A percentile compares a stretch with the other conserved stretches of the same genome.
phyloP scores from a whole-genome alignment of 106 monocot genomes.

The Phalaenopsis equestris region DNA sequence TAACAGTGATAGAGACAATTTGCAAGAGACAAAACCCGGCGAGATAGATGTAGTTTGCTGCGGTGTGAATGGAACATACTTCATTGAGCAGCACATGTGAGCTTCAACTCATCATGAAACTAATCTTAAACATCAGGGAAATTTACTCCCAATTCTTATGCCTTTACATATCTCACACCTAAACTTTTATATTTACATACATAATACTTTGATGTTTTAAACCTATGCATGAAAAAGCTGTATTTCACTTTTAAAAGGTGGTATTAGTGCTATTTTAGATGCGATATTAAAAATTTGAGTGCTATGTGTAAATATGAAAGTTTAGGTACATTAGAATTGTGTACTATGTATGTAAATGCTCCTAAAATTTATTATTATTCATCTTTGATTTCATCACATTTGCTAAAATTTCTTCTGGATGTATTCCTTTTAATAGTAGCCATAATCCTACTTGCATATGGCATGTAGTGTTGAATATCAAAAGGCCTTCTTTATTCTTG shows the following conservation, averaged over 20 bases:
- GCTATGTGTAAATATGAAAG: too few relatives aligned
- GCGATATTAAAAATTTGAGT: too few relatives aligned
- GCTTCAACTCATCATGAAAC: slow-evolving; percentile 12
- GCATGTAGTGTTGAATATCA: background rate
- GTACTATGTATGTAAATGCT: too few relatives aligned
- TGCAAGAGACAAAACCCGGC: slow-evolving; percentile 18
- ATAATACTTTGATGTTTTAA: too few relatives aligned
- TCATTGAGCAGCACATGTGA: slow-evolving; percentile 71
- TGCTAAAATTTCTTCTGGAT: background rate
- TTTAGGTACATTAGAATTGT: too few relatives aligned
- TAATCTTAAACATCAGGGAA: background rate
- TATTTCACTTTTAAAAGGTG: too few relatives aligned
- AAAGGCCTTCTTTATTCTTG: background rate
- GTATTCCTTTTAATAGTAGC: background rate
- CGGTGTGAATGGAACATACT: slow-evolving; percentile 69
- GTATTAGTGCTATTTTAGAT: too few relatives aligned
- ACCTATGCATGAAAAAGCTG: too few relatives aligned
- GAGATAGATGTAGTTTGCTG: slow-evolving; percentile 50
- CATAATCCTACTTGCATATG: background rate
- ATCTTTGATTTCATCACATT: background rate
- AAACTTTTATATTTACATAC: too few relatives aligned
- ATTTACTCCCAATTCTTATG: too few relatives aligned
- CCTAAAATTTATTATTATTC: background rate
- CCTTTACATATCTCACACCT: too few relatives aligned
- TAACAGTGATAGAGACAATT: slow-evolving; percentile 33